Percentiles rank a stretch among this genome's conserved stretches.
phyloP scores from a whole-genome alignment of 2,329 filamentous ascomycete species.

The Talaromyces rugulosus region DNA sequence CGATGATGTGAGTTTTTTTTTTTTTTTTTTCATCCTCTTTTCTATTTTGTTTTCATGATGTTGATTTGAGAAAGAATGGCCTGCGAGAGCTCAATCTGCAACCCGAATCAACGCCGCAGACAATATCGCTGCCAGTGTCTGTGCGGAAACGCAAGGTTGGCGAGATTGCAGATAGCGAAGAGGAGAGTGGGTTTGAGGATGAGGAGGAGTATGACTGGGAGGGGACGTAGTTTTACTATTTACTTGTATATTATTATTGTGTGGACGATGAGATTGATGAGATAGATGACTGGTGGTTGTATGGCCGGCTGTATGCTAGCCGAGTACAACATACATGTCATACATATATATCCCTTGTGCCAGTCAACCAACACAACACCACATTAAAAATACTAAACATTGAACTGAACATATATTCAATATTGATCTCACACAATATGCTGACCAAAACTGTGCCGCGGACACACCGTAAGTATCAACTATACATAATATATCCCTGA shows the following conservation, averaged over 20 bases:
- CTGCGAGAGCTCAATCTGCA: constrained; percentile 9
- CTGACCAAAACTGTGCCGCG: background rate
- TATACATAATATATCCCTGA: background rate
- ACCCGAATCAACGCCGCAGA: constrained; percentile 9
- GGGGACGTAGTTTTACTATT: background rate
- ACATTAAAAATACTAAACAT: background rate
- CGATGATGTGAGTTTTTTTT: constrained; percentile 25
- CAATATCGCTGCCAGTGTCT: constrained; percentile 10
- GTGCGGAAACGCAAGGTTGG: constrained; percentile 40
- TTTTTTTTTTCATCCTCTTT: background rate
- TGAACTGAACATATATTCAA: no score
- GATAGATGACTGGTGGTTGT: no score
- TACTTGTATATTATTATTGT: background rate
- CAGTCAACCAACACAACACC: no score
- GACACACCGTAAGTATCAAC: background rate
- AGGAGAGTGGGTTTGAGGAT: constrained; percentile 25
- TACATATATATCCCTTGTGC: background rate
- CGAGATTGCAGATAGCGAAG: constrained; percentile 43
- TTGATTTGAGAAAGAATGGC: background rate
- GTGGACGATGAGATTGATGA: no score
- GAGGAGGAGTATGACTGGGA: background rate
- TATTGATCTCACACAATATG: background rate
- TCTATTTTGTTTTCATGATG: no score
- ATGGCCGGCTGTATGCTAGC: constrained; percentile 9
- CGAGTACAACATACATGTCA: background rate